phyloP scores from a whole-genome alignment of 2,329 filamentous ascomycete genomes.

The Trichoderma sp. region DNA sequence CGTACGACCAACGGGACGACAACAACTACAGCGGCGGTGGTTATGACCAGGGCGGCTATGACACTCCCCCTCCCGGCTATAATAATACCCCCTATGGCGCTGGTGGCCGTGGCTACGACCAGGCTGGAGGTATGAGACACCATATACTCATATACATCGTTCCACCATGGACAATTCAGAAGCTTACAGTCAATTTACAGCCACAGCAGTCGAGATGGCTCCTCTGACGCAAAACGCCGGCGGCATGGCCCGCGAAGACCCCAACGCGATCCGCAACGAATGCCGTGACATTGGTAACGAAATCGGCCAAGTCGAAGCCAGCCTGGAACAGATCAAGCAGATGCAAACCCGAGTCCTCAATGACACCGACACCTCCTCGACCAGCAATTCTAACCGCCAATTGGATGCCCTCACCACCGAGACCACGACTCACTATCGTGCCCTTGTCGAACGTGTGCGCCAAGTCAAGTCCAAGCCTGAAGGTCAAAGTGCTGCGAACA shows the following conservation, averaged over 20 bases:
- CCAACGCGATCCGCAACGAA: slow-evolving; percentile 79
- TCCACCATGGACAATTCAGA: neutral
- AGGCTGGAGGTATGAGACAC: slow-evolving; percentile 29
- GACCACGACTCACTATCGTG: slow-evolving; percentile 80
- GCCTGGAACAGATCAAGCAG: slow-evolving; percentile 68
- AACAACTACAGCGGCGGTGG: slow-evolving; percentile 28
- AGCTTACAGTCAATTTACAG: slow-evolving; percentile 25
- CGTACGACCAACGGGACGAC: slow-evolving; percentile 56
- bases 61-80: slow-evolving; percentile 9
- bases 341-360: slow-evolving; percentile 70
- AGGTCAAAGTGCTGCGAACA: slow-evolving; percentile 68
- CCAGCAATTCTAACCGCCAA: slow-evolving; percentile 63
- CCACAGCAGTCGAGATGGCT: slow-evolving; percentile 67
- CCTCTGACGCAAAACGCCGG: slow-evolving; percentile 55
- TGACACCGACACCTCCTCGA: slow-evolving; percentile 68
- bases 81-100: slow-evolving; percentile 26
- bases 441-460: slow-evolving; percentile 75
- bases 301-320: slow-evolving; percentile 70
- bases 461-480: slow-evolving; percentile 79
- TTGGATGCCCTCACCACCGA: slow-evolving; percentile 72
- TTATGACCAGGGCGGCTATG: slow-evolving; percentile 23
- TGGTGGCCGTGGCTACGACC: slow-evolving; percentile 26
- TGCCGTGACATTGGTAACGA: slow-evolving; percentile 76
- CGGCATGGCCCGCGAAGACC: slow-evolving; percentile 52
- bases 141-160: neutral